Base-by-base conservation (phyloP, 495 filamentous ascomycete genomes). In the Glonium stellatum region DNA sequence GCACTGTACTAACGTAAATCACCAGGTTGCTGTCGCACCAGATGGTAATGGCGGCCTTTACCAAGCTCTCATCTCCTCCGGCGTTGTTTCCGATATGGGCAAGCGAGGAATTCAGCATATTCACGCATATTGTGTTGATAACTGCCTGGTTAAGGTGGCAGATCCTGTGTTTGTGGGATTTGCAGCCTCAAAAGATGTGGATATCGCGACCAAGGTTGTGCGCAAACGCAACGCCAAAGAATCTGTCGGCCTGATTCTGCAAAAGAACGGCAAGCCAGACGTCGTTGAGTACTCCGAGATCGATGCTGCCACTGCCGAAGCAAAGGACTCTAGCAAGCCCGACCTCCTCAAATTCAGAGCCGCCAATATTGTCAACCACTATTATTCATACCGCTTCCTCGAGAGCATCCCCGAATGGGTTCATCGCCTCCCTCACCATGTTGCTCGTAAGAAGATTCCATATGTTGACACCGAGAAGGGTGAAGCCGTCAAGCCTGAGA, bases 281-380 rank as follows among this genome's bases (percentile, higher is more conserved):
- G 93, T 99, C 5, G 95, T 99, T 19, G 93, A 99, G 77, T 99
- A 99, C 79, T 96, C 90, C 13, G 93, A 99, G 74, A 97, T 99
- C 66, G 89, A 96, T 79, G 74, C 84, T 59, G 84, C 82, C 50
- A 90, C 87, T 1, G 87, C 92, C 37, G 91, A 96, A 70, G 92
- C 91, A 64, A 84, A 87, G 71, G 93, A 99, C 71, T 79, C 87
- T 55, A 87, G 89, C 72, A 85, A 97, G 68, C 79, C 81, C 1
- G 84, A 83, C 47, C 78, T 97, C 54, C 82, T 99, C 70, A 95
- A 90, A 76, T 97, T 95, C 85, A 86, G 93, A 46, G 92, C 93
- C 53, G 93, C 92, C 63, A 99, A 99, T 77, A 99, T 99, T 61
- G 93, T 99, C 76, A 99, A 99, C 80, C 93, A 99, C 79, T 99